phyloP scores from a whole-genome alignment of 192 early-diverging fungal genomes.

The Umbelopsis ramanniana region DNA sequence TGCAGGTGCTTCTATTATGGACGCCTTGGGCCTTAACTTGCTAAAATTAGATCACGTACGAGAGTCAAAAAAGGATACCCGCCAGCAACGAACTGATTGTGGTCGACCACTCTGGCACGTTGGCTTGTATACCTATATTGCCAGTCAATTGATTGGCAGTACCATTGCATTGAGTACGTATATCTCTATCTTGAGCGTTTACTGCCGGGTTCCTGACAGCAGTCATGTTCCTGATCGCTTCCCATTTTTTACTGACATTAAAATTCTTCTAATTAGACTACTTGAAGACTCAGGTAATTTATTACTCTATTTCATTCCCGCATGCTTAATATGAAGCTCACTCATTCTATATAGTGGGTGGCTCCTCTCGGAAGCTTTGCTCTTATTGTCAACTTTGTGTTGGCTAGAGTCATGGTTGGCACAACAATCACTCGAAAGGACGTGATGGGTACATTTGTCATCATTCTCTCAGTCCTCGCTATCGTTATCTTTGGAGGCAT shows the following conservation, averaged over 20 bases:
- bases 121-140: constrained; percentile 50
- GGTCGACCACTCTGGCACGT: constrained; percentile 54
- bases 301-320: not conserved
- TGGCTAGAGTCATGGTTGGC: constrained; percentile 51
- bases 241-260: not conserved
- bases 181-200: not conserved
- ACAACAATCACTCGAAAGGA: constrained; percentile 48
- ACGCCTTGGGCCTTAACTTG: constrained; percentile 53
- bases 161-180: constrained; percentile 55
- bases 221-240: too few relatives aligned
- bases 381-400: constrained; percentile 56
- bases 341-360: constrained; percentile 42
- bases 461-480: constrained; percentile 50
- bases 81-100: constrained; percentile 50
- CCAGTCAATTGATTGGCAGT: constrained; percentile 47
- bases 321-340: not conserved
- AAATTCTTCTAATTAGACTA: constrained; percentile 41
- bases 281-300: constrained; percentile 41
- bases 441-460: constrained; percentile 50
- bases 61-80: constrained; percentile 33
- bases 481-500: constrained; percentile 54
- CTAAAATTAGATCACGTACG: constrained; percentile 56
- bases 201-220: too few relatives aligned
- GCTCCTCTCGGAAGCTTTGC: constrained; percentile 52
- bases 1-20: constrained; percentile 45